Evolutionary conservation across 1,139 yeast species (phyloP), one percentile per base, ranked within the genome.

Genomic region (Ogataea hybrid): DNA sequence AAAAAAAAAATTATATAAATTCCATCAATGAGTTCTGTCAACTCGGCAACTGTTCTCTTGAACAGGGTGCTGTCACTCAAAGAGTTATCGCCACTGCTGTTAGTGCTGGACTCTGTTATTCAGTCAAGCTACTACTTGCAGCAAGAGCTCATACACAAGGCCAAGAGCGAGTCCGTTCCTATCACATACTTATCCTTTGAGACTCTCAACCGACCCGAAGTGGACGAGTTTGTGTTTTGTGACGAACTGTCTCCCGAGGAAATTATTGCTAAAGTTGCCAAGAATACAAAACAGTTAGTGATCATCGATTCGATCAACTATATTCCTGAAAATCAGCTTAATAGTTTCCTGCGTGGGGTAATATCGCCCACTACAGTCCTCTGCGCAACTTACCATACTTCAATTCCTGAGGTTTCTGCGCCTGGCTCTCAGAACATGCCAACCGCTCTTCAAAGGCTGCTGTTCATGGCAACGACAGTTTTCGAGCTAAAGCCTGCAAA

Each of bases 271-370:
- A 32, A 18, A 12, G 25, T 52, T n/a, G 16, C 43, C 2, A 32
- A 28, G 32, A 15, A 33, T 7, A 35, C 46, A 27, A 73, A 67
- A 44, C 49, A 63, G 3, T 57, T 77, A 35, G 60, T 82, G 2
- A 58, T 88, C 2, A 67, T 88, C 5, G 96, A 89, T 59, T 76
- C 90, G 0, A 67, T 88, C 46, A 82, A 86, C 51, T 80, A 77
- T 53, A 67, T 84, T 6, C 61, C 73, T 0, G 60, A 65, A 8
- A 69, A 67, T 3, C 64, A 71, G 16, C 52, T 86, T 12, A 68
- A 84, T 1, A 59, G 59, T 18, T 81, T 85, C 52, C 65, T 87
- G 22, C 63, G 81, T 0, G 57, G 72, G 0, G 54, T 86, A 7
- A 75, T 76, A n/a, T 69, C 69, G 35, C 87, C 87, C 2, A 61